phyloP scores from a whole-genome alignment of 2,329 filamentous ascomycete species.

The Fusarium brachygibbosum region DNA sequence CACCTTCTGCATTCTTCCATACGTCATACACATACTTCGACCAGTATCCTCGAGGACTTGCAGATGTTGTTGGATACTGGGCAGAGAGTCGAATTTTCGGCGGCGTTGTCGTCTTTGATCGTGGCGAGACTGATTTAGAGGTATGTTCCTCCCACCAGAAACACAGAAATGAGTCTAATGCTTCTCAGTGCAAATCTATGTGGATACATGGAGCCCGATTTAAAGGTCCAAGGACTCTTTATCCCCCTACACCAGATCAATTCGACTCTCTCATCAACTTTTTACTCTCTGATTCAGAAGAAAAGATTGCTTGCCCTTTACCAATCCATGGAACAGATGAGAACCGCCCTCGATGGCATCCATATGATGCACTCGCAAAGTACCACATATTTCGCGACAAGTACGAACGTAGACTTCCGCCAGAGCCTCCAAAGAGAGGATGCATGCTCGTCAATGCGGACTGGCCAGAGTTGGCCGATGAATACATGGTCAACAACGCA shows the following conservation, averaged over 20 bases:
- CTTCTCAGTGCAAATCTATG: constrained; percentile 12
- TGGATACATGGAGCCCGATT: background rate
- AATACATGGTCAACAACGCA: background rate
- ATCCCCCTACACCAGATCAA: background rate
- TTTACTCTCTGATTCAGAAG: background rate
- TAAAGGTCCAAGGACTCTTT: constrained; percentile 1
- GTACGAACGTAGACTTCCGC: background rate
- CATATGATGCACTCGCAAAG: constrained; percentile 1
- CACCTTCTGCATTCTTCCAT: background rate
- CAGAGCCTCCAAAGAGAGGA: background rate
- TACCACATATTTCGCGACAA: constrained; percentile 29
- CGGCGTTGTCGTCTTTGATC: background rate
- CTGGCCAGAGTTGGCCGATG: constrained; percentile 5
- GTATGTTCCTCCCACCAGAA: background rate
- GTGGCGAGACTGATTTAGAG: background rate
- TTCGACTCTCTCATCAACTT: background rate
- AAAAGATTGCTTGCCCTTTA: background rate
- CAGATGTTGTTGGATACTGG: background rate
- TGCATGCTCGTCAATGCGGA: background rate
- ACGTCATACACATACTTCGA: background rate
- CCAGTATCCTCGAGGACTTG: background rate
- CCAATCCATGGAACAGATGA: background rate
- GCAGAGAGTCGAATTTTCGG: background rate
- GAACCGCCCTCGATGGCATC: background rate
- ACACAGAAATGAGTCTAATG: background rate